Conservation (phyloP, 805 yeast species). For the Wickerhamomyces rabaulensis region DNA sequence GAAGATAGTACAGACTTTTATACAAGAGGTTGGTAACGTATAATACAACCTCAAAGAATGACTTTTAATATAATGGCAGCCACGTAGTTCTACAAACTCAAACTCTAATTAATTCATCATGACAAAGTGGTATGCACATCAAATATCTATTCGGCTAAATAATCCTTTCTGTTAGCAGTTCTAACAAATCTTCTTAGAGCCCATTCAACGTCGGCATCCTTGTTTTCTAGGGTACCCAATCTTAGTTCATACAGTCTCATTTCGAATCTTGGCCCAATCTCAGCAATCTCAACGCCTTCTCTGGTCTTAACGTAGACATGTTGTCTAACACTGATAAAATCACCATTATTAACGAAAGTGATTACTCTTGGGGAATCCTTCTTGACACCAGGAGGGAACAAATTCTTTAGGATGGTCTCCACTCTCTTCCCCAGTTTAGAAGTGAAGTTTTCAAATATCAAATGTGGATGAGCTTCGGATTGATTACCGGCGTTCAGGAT, state of each 20-base stretch:
- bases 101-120: too few species aligned
- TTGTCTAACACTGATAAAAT: constrained; percentile 90
- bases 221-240: constrained; percentile 88
- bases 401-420: constrained; percentile 72
- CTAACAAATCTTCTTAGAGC: constrained; percentile 86
- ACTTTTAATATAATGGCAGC: background rate
- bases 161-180: constrained; percentile 93
- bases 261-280: constrained; percentile 97
- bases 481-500: constrained; percentile 79
- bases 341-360: constrained; percentile 85
- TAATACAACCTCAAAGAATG: background rate
- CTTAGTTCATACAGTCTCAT: constrained; percentile 87
- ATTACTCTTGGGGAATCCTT: constrained; percentile 87
- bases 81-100: too few species aligned
- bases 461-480: constrained; percentile 89
- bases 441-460: constrained; percentile 85
- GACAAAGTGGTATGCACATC: too few species aligned
- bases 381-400: constrained; percentile 97
- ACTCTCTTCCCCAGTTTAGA: constrained; percentile 80
- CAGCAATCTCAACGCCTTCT: constrained; percentile 87
- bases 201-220: constrained; percentile 99
- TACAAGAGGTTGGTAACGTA: constrained; percentile 22
- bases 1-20: constrained; percentile 23
- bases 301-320: constrained; percentile 89
- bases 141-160: constrained; percentile 35